Base-by-base conservation (phyloP, 495 filamentous ascomycete genomes). In the Jackrogersella multiformis region DNA sequence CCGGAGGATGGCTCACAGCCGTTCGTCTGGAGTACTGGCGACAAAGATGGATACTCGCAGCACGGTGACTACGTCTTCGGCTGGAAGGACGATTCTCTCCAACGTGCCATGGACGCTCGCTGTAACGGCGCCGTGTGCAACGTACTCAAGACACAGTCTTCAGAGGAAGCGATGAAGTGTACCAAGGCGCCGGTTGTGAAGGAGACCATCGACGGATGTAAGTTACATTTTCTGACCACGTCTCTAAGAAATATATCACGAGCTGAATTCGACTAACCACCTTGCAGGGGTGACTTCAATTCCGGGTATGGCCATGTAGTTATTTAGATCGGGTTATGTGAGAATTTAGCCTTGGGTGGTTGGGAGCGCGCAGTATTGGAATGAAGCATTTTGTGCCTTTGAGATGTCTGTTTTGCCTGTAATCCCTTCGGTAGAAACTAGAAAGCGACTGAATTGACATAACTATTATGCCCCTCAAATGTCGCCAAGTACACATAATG, bases 181-280 rank as follows among this genome's bases (percentile, higher is more conserved):
- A 74, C 74, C 24, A 80, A 82, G 66, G 66, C 69, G 53, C 69
- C 69, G 52, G 54, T 75, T 20, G 81, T 78, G 13, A 20, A 68
- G 32, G 82, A 85, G 73, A 69, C 77, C 21, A 66, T 79, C 26
- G 76, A 83, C 48, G 74, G 79, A 60, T 84, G 81, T 82, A 68
- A 73, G 78, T 79, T 30, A 45, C 16, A 34, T 23, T 45, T 46
- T 28, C 18, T 42, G 38, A 56, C n/a, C 13, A 18, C 15, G 13
- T 16, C 5, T 46, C 9, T 45, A 42, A 18, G 9, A 20, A 38
- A n/a, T 0, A 15, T 46, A 16, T 41, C 18, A 18, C 21, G 10
- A 15, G 55, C n/a, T 23, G 48, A 28, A 54, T 26, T 54, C 44
- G 58, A 62, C 72, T 77, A 48, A 69, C 60, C 15, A 63, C 35